Base-by-base conservation (phyloP, 768 basidiomycete species). In the Suillus plorans region DNA sequence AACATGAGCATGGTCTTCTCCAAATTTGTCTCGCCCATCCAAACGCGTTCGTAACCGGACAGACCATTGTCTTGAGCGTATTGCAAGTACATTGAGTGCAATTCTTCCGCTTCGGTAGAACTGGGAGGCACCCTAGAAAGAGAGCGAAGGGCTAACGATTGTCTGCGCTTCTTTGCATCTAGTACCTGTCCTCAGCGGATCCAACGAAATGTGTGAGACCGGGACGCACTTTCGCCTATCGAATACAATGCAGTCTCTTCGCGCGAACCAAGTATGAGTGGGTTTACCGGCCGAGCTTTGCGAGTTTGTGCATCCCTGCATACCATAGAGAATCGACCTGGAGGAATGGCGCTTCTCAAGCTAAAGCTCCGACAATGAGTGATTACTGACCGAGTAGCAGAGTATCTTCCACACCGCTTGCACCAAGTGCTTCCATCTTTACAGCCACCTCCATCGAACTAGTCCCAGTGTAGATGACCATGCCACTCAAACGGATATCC, bases 301-400 rank as follows among this genome's bases (percentile, higher is more conserved):
- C 89, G 86, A 3, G 90, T 90, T 16, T 74, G 73, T 0, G 89
- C 84, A 70, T 94, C 88, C 63, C 92, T 80, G 72, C 91, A 93
- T 8, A 94, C 92, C 92, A 95, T 95, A 0, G 89, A 89, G 78
- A 95, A 95, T n/a, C 92, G 86, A n/a, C 94, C 93, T 92, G 5
- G 50, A 36, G 42, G 13, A 8, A 61, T 5, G 28, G 45, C n/a
- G 20, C 31, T 5, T 45, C 57, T 20, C 28, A 37, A 37, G 22
- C 44, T 60, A 47, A 69, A 61, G 47, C 41, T 42, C 16, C 45
- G 13, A 57, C 66, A 59, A 8, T 66, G 1, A 10, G 31, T 76
- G 56, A 25, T 10, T 71, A 87, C 64, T 36, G 41, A 73, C 91
- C 91, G 47, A 94, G 78, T 68, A 75, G 69, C 68, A 91, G 79